A percentile compares a stretch with the other conserved stretches of the same genome.
Evolutionary conservation across 2,329 filamentous ascomycete genomes (phyloP).

Genomic region (Alternaria alternata): DNA sequence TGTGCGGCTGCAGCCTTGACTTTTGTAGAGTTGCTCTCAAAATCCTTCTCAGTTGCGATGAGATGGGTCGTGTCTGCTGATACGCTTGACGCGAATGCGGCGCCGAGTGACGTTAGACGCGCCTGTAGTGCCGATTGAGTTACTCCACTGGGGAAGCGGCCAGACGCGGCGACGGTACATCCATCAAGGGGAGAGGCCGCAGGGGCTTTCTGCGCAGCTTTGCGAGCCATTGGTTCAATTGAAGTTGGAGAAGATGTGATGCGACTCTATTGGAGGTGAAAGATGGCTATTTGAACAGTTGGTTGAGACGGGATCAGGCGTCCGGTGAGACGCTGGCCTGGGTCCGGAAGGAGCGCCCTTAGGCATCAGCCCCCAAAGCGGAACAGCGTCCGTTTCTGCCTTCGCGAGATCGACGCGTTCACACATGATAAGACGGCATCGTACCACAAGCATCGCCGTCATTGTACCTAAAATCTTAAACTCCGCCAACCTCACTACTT

Average conservation of each 20-base stretch:
- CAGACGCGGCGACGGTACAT: slow-evolving; percentile 65
- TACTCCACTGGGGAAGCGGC: slow-evolving; percentile 62
- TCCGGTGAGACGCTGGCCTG: slow-evolving; percentile 10
- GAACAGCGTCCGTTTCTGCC: slow-evolving; percentile 23
- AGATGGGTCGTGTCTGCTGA: slow-evolving; percentile 64
- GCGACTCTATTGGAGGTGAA: neutral
- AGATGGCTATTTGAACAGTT: slow-evolving; percentile 21
- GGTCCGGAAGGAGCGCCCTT: slow-evolving; percentile 8
- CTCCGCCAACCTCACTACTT: neutral
- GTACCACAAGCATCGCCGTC: neutral
- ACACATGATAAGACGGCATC: slow-evolving; percentile 22
- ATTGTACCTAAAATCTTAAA: neutral
- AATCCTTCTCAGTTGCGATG: slow-evolving; percentile 64
- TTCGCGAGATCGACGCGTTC: slow-evolving; percentile 23
- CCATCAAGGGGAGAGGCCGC: slow-evolving; percentile 56
- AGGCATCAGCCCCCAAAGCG: slow-evolving; percentile 24
- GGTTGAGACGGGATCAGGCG: slow-evolving; percentile 9
- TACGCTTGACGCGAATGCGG: slow-evolving; percentile 57
- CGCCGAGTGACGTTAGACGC: slow-evolving; percentile 61
- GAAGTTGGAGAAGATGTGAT: neutral
- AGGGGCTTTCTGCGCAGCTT: slow-evolving; percentile 28
- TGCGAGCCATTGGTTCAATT: slow-evolving; percentile 31
- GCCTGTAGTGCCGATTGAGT: slow-evolving; percentile 62
- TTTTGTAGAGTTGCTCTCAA: slow-evolving; percentile 60
- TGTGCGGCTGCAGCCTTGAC: slow-evolving; percentile 59